Evolutionary conservation across 2,329 filamentous ascomycete genomes (phyloP).

Genomic region (Colletotrichum sp.): DNA sequence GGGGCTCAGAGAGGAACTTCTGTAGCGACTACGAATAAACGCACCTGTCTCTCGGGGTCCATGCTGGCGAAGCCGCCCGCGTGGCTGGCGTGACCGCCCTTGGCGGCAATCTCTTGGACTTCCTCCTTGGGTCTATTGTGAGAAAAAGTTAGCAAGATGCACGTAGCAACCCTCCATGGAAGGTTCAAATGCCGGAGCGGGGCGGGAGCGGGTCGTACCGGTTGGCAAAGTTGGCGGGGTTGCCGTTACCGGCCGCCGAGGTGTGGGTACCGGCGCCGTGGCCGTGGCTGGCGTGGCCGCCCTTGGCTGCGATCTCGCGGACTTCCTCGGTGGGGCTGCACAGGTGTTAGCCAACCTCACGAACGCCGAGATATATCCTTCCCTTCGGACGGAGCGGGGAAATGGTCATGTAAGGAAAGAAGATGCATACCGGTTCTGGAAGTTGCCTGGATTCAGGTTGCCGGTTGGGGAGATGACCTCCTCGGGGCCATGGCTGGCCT

Average conservation of each 20-base stretch:
- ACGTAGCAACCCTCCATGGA: not conserved
- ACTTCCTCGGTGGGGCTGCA: slow-evolving; percentile 38
- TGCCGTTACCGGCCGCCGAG: not conserved
- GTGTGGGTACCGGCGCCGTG: slow-evolving; percentile 18
- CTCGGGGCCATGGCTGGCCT: not conserved
- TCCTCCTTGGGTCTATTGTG: slow-evolving; percentile 43
- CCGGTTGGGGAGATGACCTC: not conserved
- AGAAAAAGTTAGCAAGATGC: not conserved
- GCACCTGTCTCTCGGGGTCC: slow-evolving; percentile 44
- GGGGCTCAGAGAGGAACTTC: not conserved
- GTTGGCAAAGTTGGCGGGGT: slow-evolving; percentile 26
- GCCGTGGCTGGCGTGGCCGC: slow-evolving; percentile 40
- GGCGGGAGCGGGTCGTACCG: slow-evolving; percentile 6
- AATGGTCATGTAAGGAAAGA: not conserved
- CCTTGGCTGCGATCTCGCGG: slow-evolving; percentile 43
- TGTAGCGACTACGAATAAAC: slow-evolving; percentile 33
- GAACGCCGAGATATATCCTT: too few relatives aligned
- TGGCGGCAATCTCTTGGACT: slow-evolving; percentile 45
- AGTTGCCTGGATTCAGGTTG: slow-evolving; percentile 25
- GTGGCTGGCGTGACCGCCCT: slow-evolving; percentile 45
- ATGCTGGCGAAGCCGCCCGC: slow-evolving; percentile 43
- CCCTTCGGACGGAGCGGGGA: too few relatives aligned
- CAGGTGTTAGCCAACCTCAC: accelerated
- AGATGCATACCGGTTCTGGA: slow-evolving; percentile 22
- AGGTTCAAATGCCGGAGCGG: not conserved